Conservation (phyloP, 768 basidiomycete genomes). For the Leccinum variicolor region DNA sequence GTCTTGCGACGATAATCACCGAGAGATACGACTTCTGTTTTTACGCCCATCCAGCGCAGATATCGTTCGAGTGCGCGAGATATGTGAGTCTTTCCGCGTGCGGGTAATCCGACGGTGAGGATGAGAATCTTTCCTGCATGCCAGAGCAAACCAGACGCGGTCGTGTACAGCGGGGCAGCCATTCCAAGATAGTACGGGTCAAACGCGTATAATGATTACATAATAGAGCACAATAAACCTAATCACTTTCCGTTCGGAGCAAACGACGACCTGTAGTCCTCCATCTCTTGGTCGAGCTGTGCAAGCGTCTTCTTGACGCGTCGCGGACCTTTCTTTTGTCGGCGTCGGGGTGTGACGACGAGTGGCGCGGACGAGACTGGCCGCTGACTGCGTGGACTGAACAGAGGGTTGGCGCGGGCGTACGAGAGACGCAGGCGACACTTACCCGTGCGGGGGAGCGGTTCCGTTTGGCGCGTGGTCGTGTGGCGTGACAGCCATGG, state of each 20-base stretch:
- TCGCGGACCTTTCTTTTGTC: slow-evolving; percentile 70
- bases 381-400: slow-evolving; percentile 20
- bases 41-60: slow-evolving; percentile 96
- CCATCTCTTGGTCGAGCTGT: slow-evolving; percentile 78
- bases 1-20: slow-evolving; percentile 93
- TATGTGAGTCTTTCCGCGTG: slow-evolving; percentile 95
- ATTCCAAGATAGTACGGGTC: slow-evolving; percentile 26
- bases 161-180: slow-evolving; percentile 96
- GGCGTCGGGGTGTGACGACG: slow-evolving; percentile 35
- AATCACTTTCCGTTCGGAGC: slow-evolving; percentile 13
- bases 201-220: slow-evolving; percentile 16
- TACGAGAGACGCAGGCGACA: background rate
- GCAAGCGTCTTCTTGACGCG: slow-evolving; percentile 65
- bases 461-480: slow-evolving; percentile 18
- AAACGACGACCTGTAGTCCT: slow-evolving; percentile 58
- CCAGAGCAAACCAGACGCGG: slow-evolving; percentile 80
- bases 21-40: slow-evolving; percentile 90
- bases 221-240: slow-evolving; percentile 6
- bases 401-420: background rate
- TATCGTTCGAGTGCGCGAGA: slow-evolving; percentile 96
- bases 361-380: slow-evolving; percentile 18
- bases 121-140: slow-evolving; percentile 96
- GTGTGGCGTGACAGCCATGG: slow-evolving; percentile 7
- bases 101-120: slow-evolving; percentile 89
- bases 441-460: slow-evolving; percentile 10